phyloP scores from a whole-genome alignment of 75 land plant species.

The Picea sitchensis region DNA sequence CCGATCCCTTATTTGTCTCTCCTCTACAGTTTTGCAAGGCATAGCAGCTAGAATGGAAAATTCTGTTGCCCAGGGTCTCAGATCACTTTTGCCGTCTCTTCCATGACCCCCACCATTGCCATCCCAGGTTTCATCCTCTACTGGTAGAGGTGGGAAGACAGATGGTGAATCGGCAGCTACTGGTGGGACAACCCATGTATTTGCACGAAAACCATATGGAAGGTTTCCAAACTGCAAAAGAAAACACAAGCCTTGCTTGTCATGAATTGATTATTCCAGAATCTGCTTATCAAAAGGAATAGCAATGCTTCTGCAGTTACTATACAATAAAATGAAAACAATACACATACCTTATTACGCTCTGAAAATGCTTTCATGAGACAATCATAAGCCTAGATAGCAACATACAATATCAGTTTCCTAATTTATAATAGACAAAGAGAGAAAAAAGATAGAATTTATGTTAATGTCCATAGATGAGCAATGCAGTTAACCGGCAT shows the following conservation, averaged over 20 bases:
- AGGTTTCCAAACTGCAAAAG: slow-evolving; percentile 85
- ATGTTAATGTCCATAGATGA: not conserved
- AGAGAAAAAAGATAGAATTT: not conserved
- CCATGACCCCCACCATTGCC: slow-evolving; percentile 94
- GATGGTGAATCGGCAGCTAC: slow-evolving; percentile 68
- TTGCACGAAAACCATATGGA: slow-evolving; percentile 87
- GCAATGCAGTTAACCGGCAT: not conserved
- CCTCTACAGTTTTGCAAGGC: slow-evolving; percentile 93
- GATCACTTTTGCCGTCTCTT: slow-evolving; percentile 45
- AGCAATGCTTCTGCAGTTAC: not conserved
- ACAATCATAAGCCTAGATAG: slow-evolving; percentile 67
- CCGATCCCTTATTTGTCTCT: slow-evolving; percentile 82
- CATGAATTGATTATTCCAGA: not conserved
- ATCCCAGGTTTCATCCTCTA: slow-evolving; percentile 88
- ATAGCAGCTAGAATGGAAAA: slow-evolving; percentile 76
- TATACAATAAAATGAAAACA: not conserved
- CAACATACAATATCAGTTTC: not conserved
- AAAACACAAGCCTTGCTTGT: slow-evolving; percentile 2
- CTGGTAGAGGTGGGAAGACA: slow-evolving; percentile 67
- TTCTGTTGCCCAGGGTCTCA: slow-evolving; percentile 66
- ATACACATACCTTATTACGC: slow-evolving; percentile 27
- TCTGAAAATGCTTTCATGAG: too few species aligned
- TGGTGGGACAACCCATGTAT: slow-evolving; percentile 95
- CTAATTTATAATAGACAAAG: not conserved
- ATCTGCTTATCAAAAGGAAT: not conserved